Base-by-base conservation (phyloP, 2,329 filamentous ascomycete genomes). In the Paecilomyces variotii region DNA sequence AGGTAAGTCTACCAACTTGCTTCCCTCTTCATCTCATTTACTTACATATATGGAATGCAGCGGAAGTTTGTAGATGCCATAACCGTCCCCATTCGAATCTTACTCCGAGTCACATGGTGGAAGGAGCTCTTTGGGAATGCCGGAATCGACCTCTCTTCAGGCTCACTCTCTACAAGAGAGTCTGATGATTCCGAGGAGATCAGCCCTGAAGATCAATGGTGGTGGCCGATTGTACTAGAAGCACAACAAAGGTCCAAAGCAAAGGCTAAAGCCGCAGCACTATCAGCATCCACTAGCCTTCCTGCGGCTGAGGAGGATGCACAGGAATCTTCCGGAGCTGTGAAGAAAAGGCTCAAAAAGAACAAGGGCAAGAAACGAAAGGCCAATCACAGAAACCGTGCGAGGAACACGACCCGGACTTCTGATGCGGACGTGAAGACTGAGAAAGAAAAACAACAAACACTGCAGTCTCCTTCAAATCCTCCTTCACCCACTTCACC, bases 361-460 rank as follows among this genome's bases (percentile, higher is more conserved):
- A 34, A 54, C 25, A 54, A 35, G 28, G 28, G 34, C 5, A 54
- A 32, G 11, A 54, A n/a, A 24, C 19, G 28, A 34, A 54, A 54
- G 53, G 12, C 25, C 11, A 54, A 34, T 30, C 61, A 63, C 4
- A 63, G 76, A 55, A 67, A 74, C 10, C 67, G 75, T 14, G 62
- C 65, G 2, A 67, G 74, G 1, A 70, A 70, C 2, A 65, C 74
- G 11, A 67, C 39, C 39, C 39, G n/a, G 5, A 19, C 14, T 19
- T 24, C 39, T 19, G n/a, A 45, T 45, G 39, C n/a, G 14, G 39
- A 45, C 39, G 39, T 45, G 39, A 45, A 45, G 39, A 45, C 39
- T 45, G 39, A 45, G 5, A 19, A 19, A 45, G 14, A n/a, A 45
- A 14, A 9, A 45, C 39, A 24, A 45, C 39, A 45, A 45, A 45